These are phyloP conservation scores for Trichoderma koningii DNA, from an alignment of 2,329 filamentous ascomycete genomes.

Conservation along the genomic window DNA sequence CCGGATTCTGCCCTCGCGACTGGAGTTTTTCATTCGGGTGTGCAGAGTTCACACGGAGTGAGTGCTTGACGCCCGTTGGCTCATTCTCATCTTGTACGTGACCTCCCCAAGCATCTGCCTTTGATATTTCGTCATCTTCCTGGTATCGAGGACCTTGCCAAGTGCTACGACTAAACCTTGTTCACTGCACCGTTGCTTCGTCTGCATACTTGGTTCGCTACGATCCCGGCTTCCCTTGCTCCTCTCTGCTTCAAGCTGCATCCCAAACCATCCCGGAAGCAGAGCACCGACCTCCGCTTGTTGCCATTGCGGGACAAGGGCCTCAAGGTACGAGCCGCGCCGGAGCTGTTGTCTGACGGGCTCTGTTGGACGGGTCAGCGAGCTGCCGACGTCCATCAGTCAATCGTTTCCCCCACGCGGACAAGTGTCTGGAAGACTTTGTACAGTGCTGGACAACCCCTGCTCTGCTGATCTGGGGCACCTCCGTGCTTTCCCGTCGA, in stretches of 20 bases:
- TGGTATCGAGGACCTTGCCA: neutral
- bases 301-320: constrained; percentile 20
- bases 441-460: neutral
- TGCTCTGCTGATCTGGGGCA: neutral
- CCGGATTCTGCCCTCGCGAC: constrained; percentile 3
- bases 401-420: constrained; percentile 26
- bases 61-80: neutral
- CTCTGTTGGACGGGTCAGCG: constrained; percentile 12
- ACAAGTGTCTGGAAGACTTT: constrained; percentile 19
- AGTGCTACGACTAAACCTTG: neutral
- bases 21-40: neutral
- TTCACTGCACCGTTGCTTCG: neutral
- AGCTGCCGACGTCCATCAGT: constrained; percentile 23
- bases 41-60: neutral
- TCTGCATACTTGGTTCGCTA: neutral
- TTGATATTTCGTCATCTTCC: neutral
- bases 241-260: constrained; percentile 22
- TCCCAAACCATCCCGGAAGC: constrained; percentile 25
- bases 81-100: constrained; percentile 21
- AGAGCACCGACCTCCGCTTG: constrained; percentile 25
- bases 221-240: constrained; percentile 16
- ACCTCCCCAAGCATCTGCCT: neutral
- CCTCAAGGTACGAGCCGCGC: constrained; percentile 23
- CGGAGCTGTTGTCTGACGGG: constrained; percentile 25
- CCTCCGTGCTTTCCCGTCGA: constrained; percentile 19